Conservation (phyloP, 768 basidiomycete species). For the Pisolithus tinctorius region DNA sequence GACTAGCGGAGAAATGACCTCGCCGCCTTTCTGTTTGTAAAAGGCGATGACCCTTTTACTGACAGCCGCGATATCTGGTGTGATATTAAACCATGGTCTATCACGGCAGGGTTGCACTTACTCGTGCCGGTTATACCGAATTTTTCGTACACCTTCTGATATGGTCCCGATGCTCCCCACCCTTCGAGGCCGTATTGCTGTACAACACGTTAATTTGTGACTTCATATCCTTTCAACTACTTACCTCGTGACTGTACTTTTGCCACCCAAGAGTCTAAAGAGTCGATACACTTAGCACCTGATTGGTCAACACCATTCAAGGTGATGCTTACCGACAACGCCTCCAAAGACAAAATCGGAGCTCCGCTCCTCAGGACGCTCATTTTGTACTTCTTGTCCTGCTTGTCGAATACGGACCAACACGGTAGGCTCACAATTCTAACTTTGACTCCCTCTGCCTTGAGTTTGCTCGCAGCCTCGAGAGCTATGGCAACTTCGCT, state of each 20-base stretch:
- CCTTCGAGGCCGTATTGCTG: constrained; percentile 65
- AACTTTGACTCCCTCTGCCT: constrained; percentile 68
- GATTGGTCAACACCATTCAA: neutral
- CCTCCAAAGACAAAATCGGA: constrained; percentile 86
- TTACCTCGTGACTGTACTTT: constrained; percentile 81
- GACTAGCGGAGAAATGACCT: constrained; percentile 66
- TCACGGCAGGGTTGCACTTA: constrained; percentile 29
- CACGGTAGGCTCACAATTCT: constrained; percentile 87
- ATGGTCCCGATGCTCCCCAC: constrained; percentile 90
- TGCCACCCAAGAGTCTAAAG: constrained; percentile 71
- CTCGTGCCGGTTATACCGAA: constrained; percentile 76
- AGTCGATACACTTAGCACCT: constrained; percentile 7
- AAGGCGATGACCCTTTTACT: constrained; percentile 83
- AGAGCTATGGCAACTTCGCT: constrained; percentile 85
- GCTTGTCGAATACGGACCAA: constrained; percentile 82
- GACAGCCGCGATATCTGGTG: constrained; percentile 64
- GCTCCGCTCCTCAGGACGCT: constrained; percentile 84
- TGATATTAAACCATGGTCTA: constrained; percentile 7
- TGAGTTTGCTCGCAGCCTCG: constrained; percentile 79
- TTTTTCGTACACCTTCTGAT: constrained; percentile 86
- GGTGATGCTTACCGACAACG: constrained; percentile 45
- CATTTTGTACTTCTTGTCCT: constrained; percentile 71
- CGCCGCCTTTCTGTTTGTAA: constrained; percentile 74
- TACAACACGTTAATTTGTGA: constrained; percentile 8
- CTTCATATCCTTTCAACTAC: constrained; percentile 2